Evolutionary conservation across 2,329 filamentous ascomycete genomes (phyloP).

Genomic region (Cryphonectria nitschkei): DNA sequence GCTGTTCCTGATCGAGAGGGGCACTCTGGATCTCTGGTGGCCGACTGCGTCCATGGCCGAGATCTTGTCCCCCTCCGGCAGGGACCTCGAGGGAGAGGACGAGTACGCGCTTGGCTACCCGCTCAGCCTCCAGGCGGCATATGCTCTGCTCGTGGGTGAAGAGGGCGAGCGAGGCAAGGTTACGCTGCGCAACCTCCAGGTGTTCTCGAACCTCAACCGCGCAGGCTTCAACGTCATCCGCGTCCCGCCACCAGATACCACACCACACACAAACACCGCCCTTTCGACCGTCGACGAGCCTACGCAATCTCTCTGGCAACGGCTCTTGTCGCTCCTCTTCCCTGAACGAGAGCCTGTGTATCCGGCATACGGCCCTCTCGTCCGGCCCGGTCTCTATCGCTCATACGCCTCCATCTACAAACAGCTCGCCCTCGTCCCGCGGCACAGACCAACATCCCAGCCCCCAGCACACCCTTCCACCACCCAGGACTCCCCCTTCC

Average conservation of each 20-base stretch:
- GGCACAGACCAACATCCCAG: constrained; percentile 59
- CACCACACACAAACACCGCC: constrained; percentile 16
- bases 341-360: constrained; percentile 34
- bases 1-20: constrained; percentile 85
- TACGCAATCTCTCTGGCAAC: constrained; percentile 49
- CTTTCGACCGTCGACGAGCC: constrained; percentile 19
- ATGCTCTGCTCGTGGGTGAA: constrained; percentile 78
- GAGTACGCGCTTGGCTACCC: constrained; percentile 71
- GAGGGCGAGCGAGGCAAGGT: constrained; percentile 65
- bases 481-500: constrained; percentile 59
- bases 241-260: constrained; percentile 49
- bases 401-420: constrained; percentile 74
- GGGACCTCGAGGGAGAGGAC: constrained; percentile 40
- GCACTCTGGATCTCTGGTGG: constrained; percentile 87
- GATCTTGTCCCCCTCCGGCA: constrained; percentile 43
- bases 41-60: constrained; percentile 59
- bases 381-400: constrained; percentile 67
- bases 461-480: constrained; percentile 35
- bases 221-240: constrained; percentile 81
- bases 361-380: constrained; percentile 57
- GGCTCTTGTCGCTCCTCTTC: constrained; percentile 55
- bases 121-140: constrained; percentile 88
- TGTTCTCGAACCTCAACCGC: constrained; percentile 84
- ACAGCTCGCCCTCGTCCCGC: constrained; percentile 73
- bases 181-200: constrained; percentile 79